These are phyloP conservation scores for Myxozyma vanderwaltii DNA, from an alignment of 805 yeast genomes.

Conservation along the genomic window DNA sequence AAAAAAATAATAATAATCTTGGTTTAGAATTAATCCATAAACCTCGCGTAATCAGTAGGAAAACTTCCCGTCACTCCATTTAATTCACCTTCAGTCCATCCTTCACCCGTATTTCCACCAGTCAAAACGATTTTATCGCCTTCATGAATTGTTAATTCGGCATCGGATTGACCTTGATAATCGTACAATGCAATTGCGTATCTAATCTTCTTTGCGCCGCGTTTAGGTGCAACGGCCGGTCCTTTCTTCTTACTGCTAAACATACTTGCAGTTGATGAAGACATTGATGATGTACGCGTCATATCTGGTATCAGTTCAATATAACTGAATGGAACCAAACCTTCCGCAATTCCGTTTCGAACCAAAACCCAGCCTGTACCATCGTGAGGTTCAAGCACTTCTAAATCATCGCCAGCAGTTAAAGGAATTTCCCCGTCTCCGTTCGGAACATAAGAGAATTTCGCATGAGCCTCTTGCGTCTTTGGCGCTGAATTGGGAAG, in stretches of 20 bases:
- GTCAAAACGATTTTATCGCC: conserved; percentile 76
- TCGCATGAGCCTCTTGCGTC: conserved; percentile 50
- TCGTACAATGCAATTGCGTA: conserved; percentile 73
- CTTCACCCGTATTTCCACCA: conserved; percentile 69
- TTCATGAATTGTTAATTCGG: conserved; percentile 68
- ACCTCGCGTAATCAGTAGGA: conserved; percentile 36
- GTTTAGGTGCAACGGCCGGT: conserved; percentile 78
- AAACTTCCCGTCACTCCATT: conserved; percentile 37
- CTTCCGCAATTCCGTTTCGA: conserved; percentile 55
- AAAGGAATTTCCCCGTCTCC: conserved; percentile 78
- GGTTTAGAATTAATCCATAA: conserved; percentile 14
- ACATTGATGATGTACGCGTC: conserved; percentile 28
- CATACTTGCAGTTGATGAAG: conserved; percentile 33
- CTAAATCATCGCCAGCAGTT: conserved; percentile 60
- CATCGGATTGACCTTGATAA: conserved; percentile 74
- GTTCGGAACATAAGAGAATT: conserved; percentile 64
- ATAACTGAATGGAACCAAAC: conserved; percentile 86
- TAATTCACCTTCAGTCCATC: conserved; percentile 85
- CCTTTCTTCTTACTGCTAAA: conserved; percentile 52
- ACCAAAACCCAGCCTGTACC: conserved; percentile 93
- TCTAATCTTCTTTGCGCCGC: conserved; percentile 65
- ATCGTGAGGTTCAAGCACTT: conserved; percentile 67
- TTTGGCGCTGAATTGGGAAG: conserved; percentile 1
- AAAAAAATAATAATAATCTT: conserved; percentile 4
- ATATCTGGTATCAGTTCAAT: conserved; percentile 47